Conservation (phyloP, 371 early-diverging fungal genomes). For the Nosema muscidifuracis region DNA sequence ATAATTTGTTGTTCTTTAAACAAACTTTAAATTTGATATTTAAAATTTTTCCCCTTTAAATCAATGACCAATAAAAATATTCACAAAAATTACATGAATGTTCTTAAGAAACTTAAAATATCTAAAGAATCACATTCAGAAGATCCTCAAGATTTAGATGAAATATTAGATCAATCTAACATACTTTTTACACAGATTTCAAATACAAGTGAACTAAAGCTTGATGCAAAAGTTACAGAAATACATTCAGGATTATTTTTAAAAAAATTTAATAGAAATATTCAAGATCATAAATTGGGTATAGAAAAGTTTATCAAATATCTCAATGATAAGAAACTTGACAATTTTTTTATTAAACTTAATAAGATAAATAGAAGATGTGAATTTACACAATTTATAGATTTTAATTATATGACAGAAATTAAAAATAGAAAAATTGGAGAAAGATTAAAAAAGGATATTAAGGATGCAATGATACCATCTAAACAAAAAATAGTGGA, state of each 20-base stretch:
- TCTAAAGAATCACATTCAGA: slow-evolving; percentile 41
- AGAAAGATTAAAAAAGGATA: slow-evolving; percentile 21
- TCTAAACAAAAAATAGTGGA: slow-evolving; percentile 1
- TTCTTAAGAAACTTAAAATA: slow-evolving; percentile 40
- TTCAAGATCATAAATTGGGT: slow-evolving; percentile 22
- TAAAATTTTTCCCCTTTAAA: neutral
- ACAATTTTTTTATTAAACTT: neutral
- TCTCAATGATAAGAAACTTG: neutral
- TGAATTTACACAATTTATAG: neutral
- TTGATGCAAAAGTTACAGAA: slow-evolving; percentile 52
- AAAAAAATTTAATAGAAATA: slow-evolving; percentile 36
- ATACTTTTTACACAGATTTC: slow-evolving; percentile 37
- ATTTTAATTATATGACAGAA: neutral
- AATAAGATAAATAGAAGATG: neutral
- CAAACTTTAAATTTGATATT: no score
- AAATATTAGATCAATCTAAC: slow-evolving; percentile 44
- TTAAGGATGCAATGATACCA: slow-evolving; percentile 16
- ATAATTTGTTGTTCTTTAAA: no score
- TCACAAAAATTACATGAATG: slow-evolving; percentile 41
- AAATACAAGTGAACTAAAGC: slow-evolving; percentile 47
- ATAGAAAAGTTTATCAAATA: slow-evolving; percentile 16
- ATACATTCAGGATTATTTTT: slow-evolving; percentile 30
- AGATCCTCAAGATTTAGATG: slow-evolving; percentile 21
- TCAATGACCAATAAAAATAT: neutral
- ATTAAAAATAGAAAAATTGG: neutral